Conservation (phyloP, 2,329 filamentous ascomycete species). For the Alternaria solani region DNA sequence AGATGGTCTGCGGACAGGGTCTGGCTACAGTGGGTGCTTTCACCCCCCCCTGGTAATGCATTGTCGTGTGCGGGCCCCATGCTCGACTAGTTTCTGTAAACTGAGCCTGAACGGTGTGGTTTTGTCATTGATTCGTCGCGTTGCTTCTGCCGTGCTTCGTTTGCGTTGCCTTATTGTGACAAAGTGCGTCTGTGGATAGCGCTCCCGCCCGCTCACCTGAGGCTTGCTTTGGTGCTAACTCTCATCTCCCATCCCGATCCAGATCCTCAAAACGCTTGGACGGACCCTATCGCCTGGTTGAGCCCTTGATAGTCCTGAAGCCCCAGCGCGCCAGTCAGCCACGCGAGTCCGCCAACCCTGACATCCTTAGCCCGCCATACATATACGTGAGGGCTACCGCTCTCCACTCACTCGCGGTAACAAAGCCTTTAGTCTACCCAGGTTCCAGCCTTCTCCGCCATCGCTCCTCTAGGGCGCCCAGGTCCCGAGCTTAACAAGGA, state of each 20-base stretch:
- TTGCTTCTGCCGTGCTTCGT: slow-evolving; percentile 53
- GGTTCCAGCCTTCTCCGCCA: slow-evolving; percentile 58
- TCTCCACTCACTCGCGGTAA: slow-evolving; percentile 51
- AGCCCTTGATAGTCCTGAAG: slow-evolving; percentile 40
- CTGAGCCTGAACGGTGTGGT: slow-evolving; percentile 48
- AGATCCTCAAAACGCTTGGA: slow-evolving; percentile 53
- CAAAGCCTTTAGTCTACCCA: slow-evolving; percentile 51
- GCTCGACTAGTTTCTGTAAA: slow-evolving; percentile 40
- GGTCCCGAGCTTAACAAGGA: slow-evolving; percentile 60
- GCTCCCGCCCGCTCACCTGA: slow-evolving; percentile 48
- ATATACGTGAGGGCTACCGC: slow-evolving; percentile 54
- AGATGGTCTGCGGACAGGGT: slow-evolving; percentile 45
- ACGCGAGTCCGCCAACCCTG: slow-evolving; percentile 52
- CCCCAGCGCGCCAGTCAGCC: slow-evolving; percentile 53
- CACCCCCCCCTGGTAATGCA: slow-evolving; percentile 43
- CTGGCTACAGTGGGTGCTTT: slow-evolving; percentile 44
- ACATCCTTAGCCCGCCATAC: slow-evolving; percentile 52
- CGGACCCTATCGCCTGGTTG: slow-evolving; percentile 54
- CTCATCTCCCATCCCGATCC: slow-evolving; percentile 51
- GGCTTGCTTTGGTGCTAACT: slow-evolving; percentile 45
- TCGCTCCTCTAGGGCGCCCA: slow-evolving; percentile 55
- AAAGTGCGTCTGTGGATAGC: slow-evolving; percentile 48
- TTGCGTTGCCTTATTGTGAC: slow-evolving; percentile 49
- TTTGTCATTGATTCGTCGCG: slow-evolving; percentile 48
- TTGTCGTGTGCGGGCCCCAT: slow-evolving; percentile 46